Base-by-base conservation (phyloP, 2,329 filamentous ascomycete genomes). In the Bipolaris sorokiniana region DNA sequence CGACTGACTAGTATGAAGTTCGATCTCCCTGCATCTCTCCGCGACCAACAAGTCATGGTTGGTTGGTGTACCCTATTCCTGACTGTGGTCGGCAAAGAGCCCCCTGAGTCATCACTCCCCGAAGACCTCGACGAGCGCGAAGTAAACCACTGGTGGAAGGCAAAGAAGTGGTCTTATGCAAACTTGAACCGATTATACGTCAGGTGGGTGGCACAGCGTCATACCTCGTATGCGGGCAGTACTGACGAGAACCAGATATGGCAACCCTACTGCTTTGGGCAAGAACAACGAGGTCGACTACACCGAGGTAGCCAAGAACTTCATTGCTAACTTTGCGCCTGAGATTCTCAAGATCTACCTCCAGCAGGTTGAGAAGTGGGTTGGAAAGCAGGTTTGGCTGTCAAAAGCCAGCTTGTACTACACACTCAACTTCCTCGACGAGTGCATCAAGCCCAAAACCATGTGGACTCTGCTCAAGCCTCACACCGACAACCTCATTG, bases 141-240 rank as follows among this genome's bases (percentile, higher is more conserved):
- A 78, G 86, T 89, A 70, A 93, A 97, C 75, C 92, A 97, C 77
- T 99, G 95, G 94, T 99, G 94, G 94, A 99, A 98, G 82, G 91
- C 93, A 63, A 98, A 98, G 88, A 99, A 99, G 79, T 98, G 95
- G 95, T 90, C 94, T 13, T 99, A 97, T 78, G 96, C 95, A 72
- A 98, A 98, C 78, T 80, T 99, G 68, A 99, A 99, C 80, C 87
- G 95, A 61, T 86, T 99, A 16, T 99, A 95, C 73, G 93, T 98
- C 67, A 86, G 92, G 90, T 94, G 80, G 60, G 83, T 76, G 34
- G 7, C 1, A 15, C n/a, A 10, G 18, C 6, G 1, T 18, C 31
- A 22, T 15, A 16, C 7, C 18, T 20, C 10, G 36, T 11, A 11
- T 9, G 83, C 75, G 20, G 5, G 36, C n/a, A 7, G 7, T 28